Base-by-base conservation (phyloP, 139 green algal species). In the Protoeuglena noctilucae region DNA sequence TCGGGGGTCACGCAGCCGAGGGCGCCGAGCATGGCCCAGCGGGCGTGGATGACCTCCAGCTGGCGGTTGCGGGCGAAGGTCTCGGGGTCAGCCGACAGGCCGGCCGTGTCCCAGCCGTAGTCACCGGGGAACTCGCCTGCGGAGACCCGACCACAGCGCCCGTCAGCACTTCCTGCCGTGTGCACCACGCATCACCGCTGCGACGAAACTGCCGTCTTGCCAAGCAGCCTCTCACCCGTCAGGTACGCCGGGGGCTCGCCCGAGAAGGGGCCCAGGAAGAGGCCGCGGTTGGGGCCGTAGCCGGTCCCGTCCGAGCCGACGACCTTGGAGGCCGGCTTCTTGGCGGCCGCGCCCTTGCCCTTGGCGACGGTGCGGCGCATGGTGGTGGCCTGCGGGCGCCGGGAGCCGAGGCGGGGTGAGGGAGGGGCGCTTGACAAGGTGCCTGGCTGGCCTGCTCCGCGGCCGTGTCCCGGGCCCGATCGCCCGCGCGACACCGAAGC, bases 1-100 rank as follows among this genome's bases (percentile, higher is more conserved):
- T 79, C 72, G 29, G 71, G 71, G 22, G 48, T 59, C 29, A 74
- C 23, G 40, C 56, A 64, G 51, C 67, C 67, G 25, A 74, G 62
- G 6, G 62, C 51, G 25, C 70, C 62, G 19, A 58, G 52, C 52
- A 58, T 58, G 22, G 52, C 52, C 52, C 52, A 58, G 22, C 52
- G 34, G 34, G 18, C 14, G 45, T 62, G 56, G 18, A 54, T 26
- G 23, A 62, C 28, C 48, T 62, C 56, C 4, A 29, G 21, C 48
- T 62, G 43, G n/a, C 41, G 39, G 28, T 53, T 26, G 34, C n/a
- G 45, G 12, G 52, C 52, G 52, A 58, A 58, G 18, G 9, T 58
- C 18, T 46, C 28, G 7, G 52, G 52, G 52, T 90, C 81, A 23
- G 55, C 21, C 30, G 55, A 61, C n/a, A 61, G 26, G 28, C 55